Conservation (phyloP, 2,329 filamentous ascomycete genomes). For the Alternaria brassicicola region DNA sequence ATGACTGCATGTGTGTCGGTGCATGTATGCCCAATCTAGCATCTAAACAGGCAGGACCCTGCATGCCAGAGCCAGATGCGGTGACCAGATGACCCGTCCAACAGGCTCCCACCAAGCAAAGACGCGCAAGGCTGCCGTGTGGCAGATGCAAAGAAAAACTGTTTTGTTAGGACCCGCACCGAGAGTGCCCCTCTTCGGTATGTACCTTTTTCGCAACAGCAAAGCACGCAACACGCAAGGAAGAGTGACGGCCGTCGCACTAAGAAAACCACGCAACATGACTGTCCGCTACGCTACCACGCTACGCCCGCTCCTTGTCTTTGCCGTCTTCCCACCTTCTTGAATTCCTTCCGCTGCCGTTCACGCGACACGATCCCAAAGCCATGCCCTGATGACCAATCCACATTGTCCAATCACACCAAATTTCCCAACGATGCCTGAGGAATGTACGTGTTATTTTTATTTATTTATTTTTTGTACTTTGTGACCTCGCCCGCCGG, state of each 20-base stretch:
- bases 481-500: not conserved
- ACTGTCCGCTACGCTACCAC: not conserved
- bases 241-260: not conserved
- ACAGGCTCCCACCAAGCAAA: not conserved
- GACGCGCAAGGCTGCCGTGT: conserved; percentile 3
- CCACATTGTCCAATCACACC: not conserved
- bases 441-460: not conserved
- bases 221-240: not conserved
- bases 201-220: not conserved
- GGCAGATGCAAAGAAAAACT: conserved; percentile 4
- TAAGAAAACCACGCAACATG: not conserved
- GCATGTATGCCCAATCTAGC: conserved; percentile 8
- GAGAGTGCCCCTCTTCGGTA: not conserved
- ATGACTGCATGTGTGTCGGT: conserved; percentile 2
- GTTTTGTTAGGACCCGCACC: not conserved
- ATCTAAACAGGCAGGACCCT: conserved; percentile 7
- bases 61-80: conserved; percentile 4
- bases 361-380: not conserved
- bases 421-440: not conserved
- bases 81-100: conserved; percentile 4
- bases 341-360: not conserved
- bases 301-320: not conserved
- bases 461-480: not conserved
- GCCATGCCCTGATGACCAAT: not conserved
- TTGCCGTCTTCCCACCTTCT: not conserved